Conservation (phyloP, 768 basidiomycete genomes). For the Cubamyces sp. region DNA sequence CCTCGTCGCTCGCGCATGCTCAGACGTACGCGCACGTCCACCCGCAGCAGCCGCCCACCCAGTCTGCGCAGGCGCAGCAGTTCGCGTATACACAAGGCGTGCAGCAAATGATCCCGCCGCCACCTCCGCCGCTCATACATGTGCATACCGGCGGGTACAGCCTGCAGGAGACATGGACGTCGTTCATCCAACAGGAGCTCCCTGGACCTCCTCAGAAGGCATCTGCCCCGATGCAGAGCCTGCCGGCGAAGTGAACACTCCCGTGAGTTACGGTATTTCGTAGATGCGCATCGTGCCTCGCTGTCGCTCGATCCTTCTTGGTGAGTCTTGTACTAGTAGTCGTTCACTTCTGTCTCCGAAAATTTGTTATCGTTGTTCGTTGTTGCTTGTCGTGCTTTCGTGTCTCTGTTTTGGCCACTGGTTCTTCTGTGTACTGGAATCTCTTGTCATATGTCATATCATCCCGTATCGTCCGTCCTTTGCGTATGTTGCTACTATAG, state of each 20-base stretch:
- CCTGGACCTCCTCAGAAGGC: constrained; percentile 23
- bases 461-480: too few relatives aligned
- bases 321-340: background rate
- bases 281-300: background rate
- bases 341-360: background rate
- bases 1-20: constrained; percentile 17
- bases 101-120: constrained; percentile 24
- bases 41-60: constrained; percentile 2
- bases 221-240: constrained; percentile 1
- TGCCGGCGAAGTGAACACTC: background rate
- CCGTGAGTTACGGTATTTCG: background rate
- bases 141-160: constrained; percentile 60
- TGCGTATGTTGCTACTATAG: too few relatives aligned
- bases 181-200: constrained; percentile 55
- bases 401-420: background rate
- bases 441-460: too few relatives aligned
- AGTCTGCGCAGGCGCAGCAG: constrained; percentile 30
- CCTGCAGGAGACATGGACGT: constrained; percentile 72
- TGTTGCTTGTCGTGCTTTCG: background rate
- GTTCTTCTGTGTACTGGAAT: too few relatives aligned
- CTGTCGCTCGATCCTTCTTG: background rate
- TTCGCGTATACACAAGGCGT: constrained; percentile 22
- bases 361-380: background rate
- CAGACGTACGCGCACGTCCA: constrained; percentile 7
- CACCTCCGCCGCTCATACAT: constrained; percentile 33